Conservation (phyloP, 2,329 filamentous ascomycete genomes). For the Fusarium sambucinum region DNA sequence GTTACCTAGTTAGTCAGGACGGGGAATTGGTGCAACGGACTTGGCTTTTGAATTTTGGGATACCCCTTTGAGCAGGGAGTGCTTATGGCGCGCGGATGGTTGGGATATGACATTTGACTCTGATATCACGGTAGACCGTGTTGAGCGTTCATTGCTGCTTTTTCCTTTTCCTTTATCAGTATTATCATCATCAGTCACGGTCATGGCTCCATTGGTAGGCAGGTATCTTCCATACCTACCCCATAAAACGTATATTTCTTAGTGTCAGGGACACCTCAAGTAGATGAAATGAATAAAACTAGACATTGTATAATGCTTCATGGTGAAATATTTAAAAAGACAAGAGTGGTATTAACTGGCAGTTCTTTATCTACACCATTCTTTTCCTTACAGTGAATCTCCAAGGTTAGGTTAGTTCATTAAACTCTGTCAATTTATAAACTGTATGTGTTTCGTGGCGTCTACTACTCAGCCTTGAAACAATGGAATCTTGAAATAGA, state of each 20-base stretch:
- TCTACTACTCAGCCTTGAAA: neutral
- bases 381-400: neutral
- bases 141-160: constrained; percentile 34
- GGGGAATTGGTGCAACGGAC: constrained; percentile 7
- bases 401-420: neutral
- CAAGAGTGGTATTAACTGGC: neutral
- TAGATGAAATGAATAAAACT: neutral
- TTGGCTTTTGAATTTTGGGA: constrained; percentile 28
- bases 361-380: neutral
- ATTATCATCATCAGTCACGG: neutral
- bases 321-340: neutral
- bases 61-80: constrained; percentile 41
- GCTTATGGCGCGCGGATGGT: constrained; percentile 20
- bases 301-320: neutral
- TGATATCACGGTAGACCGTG: constrained; percentile 30
- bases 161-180: constrained; percentile 13
- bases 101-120: constrained; percentile 23
- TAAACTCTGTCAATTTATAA: neutral
- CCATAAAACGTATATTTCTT: constrained; percentile 17
- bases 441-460: neutral
- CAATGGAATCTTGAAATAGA: constrained; percentile 1
- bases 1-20: constrained; percentile 14
- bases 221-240: constrained; percentile 1
- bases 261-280: constrained; percentile 3
- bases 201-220: neutral